A percentile compares a stretch with the other conserved stretches of the same genome.
These are phyloP conservation scores for Neocatenulostroma microsporum DNA, from an alignment of 2,329 filamentous ascomycete genomes.

Conservation along the genomic window DNA sequence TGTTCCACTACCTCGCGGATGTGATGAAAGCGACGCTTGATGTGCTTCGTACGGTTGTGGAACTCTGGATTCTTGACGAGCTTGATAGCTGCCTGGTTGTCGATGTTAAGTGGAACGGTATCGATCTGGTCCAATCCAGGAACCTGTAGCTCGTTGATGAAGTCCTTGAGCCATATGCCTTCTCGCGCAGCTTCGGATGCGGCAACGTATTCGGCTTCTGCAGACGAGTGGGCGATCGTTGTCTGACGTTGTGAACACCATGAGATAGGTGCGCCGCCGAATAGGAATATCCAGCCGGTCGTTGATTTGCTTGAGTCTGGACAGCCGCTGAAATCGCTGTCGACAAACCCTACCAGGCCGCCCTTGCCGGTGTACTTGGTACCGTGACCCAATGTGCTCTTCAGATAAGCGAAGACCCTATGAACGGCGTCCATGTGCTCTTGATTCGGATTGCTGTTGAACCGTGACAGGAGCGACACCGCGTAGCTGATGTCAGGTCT, in stretches of 20 bases:
- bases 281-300: constrained; percentile 6
- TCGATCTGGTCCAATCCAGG: constrained; percentile 1
- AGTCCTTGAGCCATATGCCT: constrained; percentile 6
- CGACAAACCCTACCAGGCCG: constrained; percentile 3
- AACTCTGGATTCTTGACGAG: constrained; percentile 2
- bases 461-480: constrained; percentile 1
- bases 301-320: constrained; percentile 3
- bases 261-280: constrained; percentile 4
- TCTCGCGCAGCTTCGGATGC: constrained; percentile 1
- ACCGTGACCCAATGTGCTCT: neutral
- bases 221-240: constrained; percentile 1
- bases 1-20: neutral
- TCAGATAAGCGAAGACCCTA: constrained; percentile 5
- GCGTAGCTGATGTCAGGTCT: neutral
- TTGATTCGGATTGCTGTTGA: constrained; percentile 6
- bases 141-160: constrained; percentile 8
- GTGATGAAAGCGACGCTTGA: constrained; percentile 1
- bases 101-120: constrained; percentile 6
- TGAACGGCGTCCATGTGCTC: constrained; percentile 4
- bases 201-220: constrained; percentile 9
- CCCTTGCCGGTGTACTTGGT: too few species aligned
- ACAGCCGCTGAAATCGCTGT: constrained; percentile 3
- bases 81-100: constrained; percentile 3
- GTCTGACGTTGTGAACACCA: constrained; percentile 5
- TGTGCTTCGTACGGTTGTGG: constrained; percentile 3